Base-by-base conservation (phyloP, 2,329 filamentous ascomycete genomes). In the Pseudopithomyces maydicus region DNA sequence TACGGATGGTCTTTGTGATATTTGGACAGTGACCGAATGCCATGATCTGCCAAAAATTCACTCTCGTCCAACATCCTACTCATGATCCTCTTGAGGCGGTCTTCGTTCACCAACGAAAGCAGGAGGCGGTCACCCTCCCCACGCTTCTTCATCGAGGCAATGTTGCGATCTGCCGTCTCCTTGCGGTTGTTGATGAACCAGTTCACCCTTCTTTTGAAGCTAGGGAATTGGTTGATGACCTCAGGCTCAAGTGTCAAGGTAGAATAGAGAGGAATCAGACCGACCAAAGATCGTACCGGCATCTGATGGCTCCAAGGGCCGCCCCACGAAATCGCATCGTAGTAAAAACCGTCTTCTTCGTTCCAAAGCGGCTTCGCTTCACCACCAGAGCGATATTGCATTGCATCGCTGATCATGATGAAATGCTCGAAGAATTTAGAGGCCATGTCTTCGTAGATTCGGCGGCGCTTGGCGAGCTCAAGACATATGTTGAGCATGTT, bases 351-450 rank as follows among this genome's bases (percentile, higher is more conserved):
- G 76, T 98, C 94, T 61, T 96, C 86, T 26, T 97, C 92, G 70
- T 97, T 98, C 94, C 94, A 98, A 7, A 98, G 80, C 33, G 93
- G 96, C 70, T 91, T 87, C 68, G 95, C 90, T 65, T 86, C 72
- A 80, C 88, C 80, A 78, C 88, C 78, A 77, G 83, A 67, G 79
- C 91, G 68, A 83, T 85, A 78, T 84, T 89, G 83, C 94, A 98
- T 97, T 56, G 94, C 95, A 79, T 98, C 95, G 71, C 92, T 96
- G 76, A 98, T 98, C 76, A 97, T 88, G 71, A 98, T 91, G 78
- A 98, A 98, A 72, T 98, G 95, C 80, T 98, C 95, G 70, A 98
- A 98, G 82, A 98, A 98, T 78, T 98, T 98, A 49, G 92, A 96
- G 1, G 94, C 93, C 80, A 98, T 88, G 71, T 98, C 94, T 80